Conservation (phyloP, 495 filamentous ascomycete genomes). For the Xylaria cubensis region DNA sequence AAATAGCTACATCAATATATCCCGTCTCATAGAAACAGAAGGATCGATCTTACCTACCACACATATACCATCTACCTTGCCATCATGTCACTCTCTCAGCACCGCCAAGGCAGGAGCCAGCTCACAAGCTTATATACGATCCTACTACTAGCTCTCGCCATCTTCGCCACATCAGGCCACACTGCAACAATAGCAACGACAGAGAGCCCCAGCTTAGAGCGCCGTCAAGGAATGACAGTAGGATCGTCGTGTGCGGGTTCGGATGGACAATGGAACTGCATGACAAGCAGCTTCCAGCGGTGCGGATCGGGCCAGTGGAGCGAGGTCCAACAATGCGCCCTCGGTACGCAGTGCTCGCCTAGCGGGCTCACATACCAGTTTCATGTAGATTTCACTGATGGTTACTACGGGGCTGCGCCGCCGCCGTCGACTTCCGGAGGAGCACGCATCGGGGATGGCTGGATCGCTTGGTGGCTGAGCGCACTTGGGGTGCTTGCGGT, state of each 20-base stretch:
- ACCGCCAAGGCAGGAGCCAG: neutral
- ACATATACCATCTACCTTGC: neutral
- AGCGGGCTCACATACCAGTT: conserved; percentile 43
- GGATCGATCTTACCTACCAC: neutral
- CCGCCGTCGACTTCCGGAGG: neutral
- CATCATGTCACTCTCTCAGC: neutral
- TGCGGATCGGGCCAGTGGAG: conserved; percentile 46
- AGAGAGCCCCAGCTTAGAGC: neutral
- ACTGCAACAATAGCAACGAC: neutral
- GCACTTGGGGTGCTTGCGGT: conserved; percentile 5
- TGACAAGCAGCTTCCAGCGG: conserved; percentile 46
- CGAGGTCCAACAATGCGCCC: conserved; percentile 40
- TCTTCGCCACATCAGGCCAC: neutral
- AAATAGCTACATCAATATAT: neutral
- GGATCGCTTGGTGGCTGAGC: neutral
- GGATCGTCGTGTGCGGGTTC: conserved; percentile 36
- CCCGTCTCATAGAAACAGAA: neutral
- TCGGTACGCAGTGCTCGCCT: conserved; percentile 43
- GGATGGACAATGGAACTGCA: conserved; percentile 52
- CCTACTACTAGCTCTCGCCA: neutral
- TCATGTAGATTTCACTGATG: conserved; percentile 31
- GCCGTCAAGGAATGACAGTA: conserved; percentile 27
- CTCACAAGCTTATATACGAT: neutral
- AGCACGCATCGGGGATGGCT: neutral
- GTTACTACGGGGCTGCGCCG: conserved; percentile 20